Evolutionary conservation across 2,329 filamentous ascomycete genomes (phyloP).

Genomic region (Trichothecium sympodiale): DNA sequence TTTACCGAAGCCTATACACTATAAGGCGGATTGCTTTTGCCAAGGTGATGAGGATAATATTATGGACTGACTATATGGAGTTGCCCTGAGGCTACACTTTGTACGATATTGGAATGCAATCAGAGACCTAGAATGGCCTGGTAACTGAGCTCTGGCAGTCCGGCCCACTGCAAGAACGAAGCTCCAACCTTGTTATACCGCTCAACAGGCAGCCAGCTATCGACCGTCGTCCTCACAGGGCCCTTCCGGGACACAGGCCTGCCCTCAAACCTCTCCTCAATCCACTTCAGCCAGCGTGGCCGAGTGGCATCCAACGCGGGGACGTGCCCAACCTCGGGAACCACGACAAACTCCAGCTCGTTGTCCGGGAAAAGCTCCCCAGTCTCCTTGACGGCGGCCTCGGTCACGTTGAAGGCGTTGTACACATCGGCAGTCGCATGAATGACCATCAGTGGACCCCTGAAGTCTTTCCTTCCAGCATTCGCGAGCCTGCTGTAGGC

Average conservation of each 20-base stretch:
- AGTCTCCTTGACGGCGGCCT: slow-evolving; percentile 6
- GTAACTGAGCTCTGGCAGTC: background rate
- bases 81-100: no score
- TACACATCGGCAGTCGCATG: slow-evolving; percentile 17
- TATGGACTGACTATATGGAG: no score
- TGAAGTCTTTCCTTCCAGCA: slow-evolving; percentile 17
- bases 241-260: slow-evolving; percentile 1
- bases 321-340: slow-evolving; percentile 6
- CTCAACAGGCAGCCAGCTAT: slow-evolving; percentile 7
- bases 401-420: slow-evolving; percentile 5
- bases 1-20: no score
- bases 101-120: no score
- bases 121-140: no score
- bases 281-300: slow-evolving; percentile 10
- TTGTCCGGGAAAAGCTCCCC: slow-evolving; percentile 5
- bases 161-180: slow-evolving; percentile 1
- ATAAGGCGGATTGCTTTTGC: no score
- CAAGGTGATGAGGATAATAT: no score
- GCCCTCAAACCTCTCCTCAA: slow-evolving; percentile 9
- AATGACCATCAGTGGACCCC: slow-evolving; percentile 22
- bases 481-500: slow-evolving; percentile 4
- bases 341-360: slow-evolving; percentile 9
- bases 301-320: slow-evolving; percentile 7
- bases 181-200: slow-evolving; percentile 4
- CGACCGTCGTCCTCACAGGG: slow-evolving; percentile 2